A percentile compares a stretch with the other conserved stretches of the same genome.
These are phyloP conservation scores for Limnanthes douglasii DNA, from an alignment of 345 rosid species.

Conservation along the genomic window DNA sequence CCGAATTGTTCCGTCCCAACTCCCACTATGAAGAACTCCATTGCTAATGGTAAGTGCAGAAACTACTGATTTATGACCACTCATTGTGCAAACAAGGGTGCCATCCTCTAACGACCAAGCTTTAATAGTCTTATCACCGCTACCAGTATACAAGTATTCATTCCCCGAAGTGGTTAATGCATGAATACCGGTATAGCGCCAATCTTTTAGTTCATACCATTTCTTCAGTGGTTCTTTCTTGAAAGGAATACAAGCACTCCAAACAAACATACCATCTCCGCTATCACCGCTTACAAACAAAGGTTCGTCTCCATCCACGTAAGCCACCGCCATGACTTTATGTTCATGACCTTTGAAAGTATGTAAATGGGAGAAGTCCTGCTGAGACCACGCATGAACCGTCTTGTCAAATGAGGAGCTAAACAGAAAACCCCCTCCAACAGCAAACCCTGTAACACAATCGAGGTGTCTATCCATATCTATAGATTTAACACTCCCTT, in stretches of 20 bases:
- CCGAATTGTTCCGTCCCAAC: constrained; percentile 87
- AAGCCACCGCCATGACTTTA: constrained; percentile 63
- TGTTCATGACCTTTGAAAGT: constrained; percentile 77
- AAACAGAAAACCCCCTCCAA: no score
- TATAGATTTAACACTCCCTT: no score
- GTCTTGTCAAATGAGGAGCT: no score
- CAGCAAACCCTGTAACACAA: no score
- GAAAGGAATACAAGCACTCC: constrained; percentile 44
- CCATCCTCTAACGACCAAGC: constrained; percentile 89
- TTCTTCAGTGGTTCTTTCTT: constrained; percentile 48
- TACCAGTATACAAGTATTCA: constrained; percentile 60
- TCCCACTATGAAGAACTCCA: constrained; percentile 79
- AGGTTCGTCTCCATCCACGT: constrained; percentile 46
- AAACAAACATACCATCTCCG: constrained; percentile 80
- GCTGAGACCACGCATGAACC: no score
- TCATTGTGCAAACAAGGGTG: constrained; percentile 49
- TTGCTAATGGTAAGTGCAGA: constrained; percentile 40
- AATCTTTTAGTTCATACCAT: constrained; percentile 85
- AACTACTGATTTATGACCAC: constrained; percentile 84
- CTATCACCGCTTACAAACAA: constrained; percentile 69
- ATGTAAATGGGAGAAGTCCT: constrained; percentile 80
- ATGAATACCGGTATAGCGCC: constrained; percentile 92
- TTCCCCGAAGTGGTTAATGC: constrained; percentile 48
- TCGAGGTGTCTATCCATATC: no score
- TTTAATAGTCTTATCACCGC: constrained; percentile 86